Percentiles rank a stretch among this genome's conserved stretches.
phyloP scores from a whole-genome alignment of 225 moss, liverwort and hornwort genomes.

The Anthoceros angustus region DNA sequence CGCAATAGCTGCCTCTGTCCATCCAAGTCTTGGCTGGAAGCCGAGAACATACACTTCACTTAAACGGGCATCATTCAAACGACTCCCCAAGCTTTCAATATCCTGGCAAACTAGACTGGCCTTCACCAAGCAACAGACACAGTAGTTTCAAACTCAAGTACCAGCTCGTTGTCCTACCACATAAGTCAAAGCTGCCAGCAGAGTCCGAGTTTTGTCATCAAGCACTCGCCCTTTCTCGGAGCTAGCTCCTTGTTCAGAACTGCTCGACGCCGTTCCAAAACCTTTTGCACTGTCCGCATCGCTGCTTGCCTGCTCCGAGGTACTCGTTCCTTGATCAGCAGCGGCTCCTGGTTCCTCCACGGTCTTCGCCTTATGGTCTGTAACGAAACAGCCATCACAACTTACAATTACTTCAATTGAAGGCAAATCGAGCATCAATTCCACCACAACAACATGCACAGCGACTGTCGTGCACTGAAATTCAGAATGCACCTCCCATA shows the following conservation, averaged over 20 bases:
- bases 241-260: constrained; percentile 10
- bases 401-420: too few relatives aligned
- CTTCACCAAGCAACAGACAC: background rate
- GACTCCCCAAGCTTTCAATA: background rate
- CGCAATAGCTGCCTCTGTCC: constrained; percentile 68
- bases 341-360: background rate
- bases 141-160: background rate
- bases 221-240: constrained; percentile 35
- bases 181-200: constrained; percentile 62
- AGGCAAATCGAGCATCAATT: too few relatives aligned
- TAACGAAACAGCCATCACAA: too few relatives aligned
- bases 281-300: background rate
- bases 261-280: background rate
- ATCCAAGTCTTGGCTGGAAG: constrained; percentile 62
- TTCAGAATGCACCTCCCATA: too few relatives aligned
- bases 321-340: background rate
- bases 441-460: too few relatives aligned
- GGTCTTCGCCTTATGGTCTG: too few relatives aligned
- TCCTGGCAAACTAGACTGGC: background rate
- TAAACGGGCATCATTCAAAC: background rate
- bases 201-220: constrained; percentile 61
- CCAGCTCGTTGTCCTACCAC: constrained; percentile 35
- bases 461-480: too few relatives aligned
- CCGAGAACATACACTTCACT: background rate
- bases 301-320: background rate